Percentiles rank a stretch among this genome's conserved stretches.
phyloP scores from a whole-genome alignment of 1,284 basidiomycete genomes.

The Ceratorhiza oryzae-sativae region DNA sequence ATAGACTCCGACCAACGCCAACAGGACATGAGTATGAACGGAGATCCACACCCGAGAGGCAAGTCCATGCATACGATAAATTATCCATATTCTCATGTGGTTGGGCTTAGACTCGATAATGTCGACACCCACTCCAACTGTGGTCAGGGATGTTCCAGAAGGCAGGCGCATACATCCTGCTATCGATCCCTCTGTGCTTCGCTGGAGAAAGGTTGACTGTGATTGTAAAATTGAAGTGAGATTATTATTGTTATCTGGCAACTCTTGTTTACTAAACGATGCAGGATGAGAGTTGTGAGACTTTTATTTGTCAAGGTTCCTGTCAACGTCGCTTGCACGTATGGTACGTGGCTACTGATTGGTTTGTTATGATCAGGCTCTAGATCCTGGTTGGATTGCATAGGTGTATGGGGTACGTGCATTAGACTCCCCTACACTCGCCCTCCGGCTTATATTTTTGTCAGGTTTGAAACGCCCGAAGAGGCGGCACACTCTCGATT shows the following conservation, averaged over 20 bases:
- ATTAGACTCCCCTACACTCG: neutral
- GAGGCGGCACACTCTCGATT: neutral
- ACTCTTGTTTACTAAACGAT: neutral
- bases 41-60: neutral
- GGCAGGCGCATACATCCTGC: constrained; percentile 4
- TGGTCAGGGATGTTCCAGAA: neutral
- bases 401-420: constrained; percentile 38
- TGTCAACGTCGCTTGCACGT: constrained; percentile 30
- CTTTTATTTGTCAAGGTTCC: constrained; percentile 30
- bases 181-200: constrained; percentile 14
- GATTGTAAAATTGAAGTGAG: constrained; percentile 12
- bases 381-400: no score
- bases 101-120: no score
- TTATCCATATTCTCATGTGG: no score
- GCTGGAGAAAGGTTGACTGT: constrained; percentile 14
- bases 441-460: neutral
- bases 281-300: constrained; percentile 12
- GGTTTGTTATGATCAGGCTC: no score
- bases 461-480: constrained; percentile 14
- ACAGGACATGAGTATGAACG: neutral
- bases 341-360: constrained; percentile 15
- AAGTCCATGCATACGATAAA: neutral
- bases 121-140: neutral
- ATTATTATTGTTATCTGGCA: no score
- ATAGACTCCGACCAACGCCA: neutral